Percentiles rank a stretch among this genome's conserved stretches.
phyloP scores from a whole-genome alignment of 306 rosid species.

The Cicer judaicum region DNA sequence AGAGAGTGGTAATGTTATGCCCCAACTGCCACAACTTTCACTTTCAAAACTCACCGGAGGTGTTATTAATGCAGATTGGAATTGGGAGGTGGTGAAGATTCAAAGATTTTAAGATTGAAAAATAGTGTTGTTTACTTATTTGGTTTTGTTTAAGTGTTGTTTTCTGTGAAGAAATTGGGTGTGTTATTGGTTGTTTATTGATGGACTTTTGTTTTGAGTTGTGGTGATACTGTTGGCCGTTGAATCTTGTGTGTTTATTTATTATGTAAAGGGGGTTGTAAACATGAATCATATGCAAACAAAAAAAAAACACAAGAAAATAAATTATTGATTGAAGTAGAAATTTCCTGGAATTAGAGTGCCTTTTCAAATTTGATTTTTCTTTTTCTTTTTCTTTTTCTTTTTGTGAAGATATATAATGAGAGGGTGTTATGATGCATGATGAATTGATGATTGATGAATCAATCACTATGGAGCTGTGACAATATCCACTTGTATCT shows the following conservation, averaged over 20 bases:
- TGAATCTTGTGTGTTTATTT: not conserved
- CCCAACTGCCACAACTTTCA: constrained; percentile 42
- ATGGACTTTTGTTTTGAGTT: not conserved
- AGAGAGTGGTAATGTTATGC: constrained; percentile 31
- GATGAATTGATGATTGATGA: constrained; percentile 21
- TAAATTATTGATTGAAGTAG: constrained; percentile 13
- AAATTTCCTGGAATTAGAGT: constrained; percentile 44
- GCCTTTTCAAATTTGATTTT: constrained; percentile 36
- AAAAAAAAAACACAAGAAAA: not conserved
- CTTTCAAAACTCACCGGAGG: constrained; percentile 56
- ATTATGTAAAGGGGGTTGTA: not conserved
- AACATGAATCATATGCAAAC: not conserved
- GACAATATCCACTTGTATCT: constrained; percentile 26
- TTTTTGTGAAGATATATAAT: not conserved
- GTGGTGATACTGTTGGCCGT: no score
- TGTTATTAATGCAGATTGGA: constrained; percentile 47
- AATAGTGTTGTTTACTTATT: constrained; percentile 1
- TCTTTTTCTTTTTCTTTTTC: constrained; percentile 19
- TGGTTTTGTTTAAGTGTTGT: constrained; percentile 15
- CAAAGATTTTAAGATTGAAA: not conserved
- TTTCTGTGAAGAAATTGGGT: not conserved
- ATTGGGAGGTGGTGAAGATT: constrained; percentile 27
- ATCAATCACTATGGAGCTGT: constrained; percentile 33
- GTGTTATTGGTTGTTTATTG: constrained; percentile 38
- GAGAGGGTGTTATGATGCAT: not conserved